phyloP scores from a whole-genome alignment of 768 basidiomycete species.

The Hygrocybe punicea region DNA sequence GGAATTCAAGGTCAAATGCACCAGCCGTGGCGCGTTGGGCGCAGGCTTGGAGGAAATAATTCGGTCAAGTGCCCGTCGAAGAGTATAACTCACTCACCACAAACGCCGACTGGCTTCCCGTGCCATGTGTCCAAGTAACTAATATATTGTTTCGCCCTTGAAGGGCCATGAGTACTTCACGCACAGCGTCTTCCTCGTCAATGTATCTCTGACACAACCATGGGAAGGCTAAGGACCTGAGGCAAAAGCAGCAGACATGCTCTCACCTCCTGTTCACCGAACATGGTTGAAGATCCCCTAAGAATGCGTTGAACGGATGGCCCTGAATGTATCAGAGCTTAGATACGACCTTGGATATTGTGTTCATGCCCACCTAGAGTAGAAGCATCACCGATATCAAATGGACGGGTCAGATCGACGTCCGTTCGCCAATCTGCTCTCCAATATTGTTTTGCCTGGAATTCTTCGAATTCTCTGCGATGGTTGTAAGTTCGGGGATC shows the following conservation, averaged over 20 bases:
- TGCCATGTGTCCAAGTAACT: conserved; percentile 38
- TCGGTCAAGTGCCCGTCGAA: not conserved
- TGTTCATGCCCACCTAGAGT: conserved; percentile 52
- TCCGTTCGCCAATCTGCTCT: conserved; percentile 58
- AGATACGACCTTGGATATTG: not conserved
- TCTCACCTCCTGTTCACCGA: conserved; percentile 43
- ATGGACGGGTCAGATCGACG: conserved; percentile 39
- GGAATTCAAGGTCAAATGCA: conserved; percentile 64
- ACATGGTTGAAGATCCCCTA: conserved; percentile 33
- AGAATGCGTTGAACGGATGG: conserved; percentile 43
- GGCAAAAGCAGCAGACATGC: not conserved
- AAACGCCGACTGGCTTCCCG: not conserved
- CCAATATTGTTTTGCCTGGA: conserved; percentile 73
- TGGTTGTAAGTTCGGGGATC: conserved; percentile 42
- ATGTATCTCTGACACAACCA: conserved; percentile 54
- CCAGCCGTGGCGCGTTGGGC: conserved; percentile 52
- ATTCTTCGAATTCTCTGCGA: conserved; percentile 56
- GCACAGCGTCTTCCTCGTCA: conserved; percentile 69
- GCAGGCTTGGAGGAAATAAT: conserved; percentile 37
- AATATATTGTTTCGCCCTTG: conserved; percentile 69
- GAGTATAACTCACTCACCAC: not conserved
- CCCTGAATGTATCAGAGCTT: conserved; percentile 30
- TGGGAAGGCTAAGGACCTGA: not conserved
- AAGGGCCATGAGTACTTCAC: conserved; percentile 71
- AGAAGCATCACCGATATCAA: conserved; percentile 68